These are phyloP conservation scores for Canariomyces notabilis DNA, from an alignment of 2,329 filamentous ascomycete species.

Conservation along the genomic window DNA sequence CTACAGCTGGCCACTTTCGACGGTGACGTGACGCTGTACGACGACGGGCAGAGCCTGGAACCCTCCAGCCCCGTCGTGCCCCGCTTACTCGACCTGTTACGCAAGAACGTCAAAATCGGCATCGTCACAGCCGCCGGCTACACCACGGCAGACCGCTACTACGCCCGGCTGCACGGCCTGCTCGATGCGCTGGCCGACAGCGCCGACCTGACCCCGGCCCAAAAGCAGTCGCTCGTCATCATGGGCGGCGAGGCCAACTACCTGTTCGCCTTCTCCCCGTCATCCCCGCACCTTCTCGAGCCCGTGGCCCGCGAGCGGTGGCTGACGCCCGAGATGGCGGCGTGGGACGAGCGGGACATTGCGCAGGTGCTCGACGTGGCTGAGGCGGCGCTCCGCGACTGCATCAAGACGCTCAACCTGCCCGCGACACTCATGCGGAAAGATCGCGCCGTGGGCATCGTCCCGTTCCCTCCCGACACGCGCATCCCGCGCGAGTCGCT, in stretches of 20 bases:
- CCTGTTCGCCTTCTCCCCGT: conserved; percentile 71
- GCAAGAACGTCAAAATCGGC: conserved; percentile 74
- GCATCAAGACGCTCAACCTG: conserved; percentile 71
- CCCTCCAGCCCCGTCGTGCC: conserved; percentile 72
- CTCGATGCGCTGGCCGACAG: conserved; percentile 69
- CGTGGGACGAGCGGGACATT: conserved; percentile 75
- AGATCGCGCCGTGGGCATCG: conserved; percentile 76
- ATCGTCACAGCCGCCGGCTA: conserved; percentile 98
- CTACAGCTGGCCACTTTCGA: conserved; percentile 92
- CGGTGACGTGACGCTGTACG: conserved; percentile 94
- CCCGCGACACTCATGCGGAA: conserved; percentile 80
- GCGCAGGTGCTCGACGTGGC: conserved; percentile 79
- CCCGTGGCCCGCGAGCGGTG: conserved; percentile 63
- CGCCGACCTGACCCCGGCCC: conserved; percentile 52
- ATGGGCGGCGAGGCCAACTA: conserved; percentile 97
- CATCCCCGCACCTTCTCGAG: conserved; percentile 60
- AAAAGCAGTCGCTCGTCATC: conserved; percentile 77
- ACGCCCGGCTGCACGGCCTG: conserved; percentile 78
- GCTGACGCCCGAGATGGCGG: conserved; percentile 72
- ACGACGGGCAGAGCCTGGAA: conserved; percentile 76
- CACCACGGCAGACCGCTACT: conserved; percentile 80
- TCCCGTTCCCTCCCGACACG: conserved; percentile 56
- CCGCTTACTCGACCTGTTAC: conserved; percentile 62
- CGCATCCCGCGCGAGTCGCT: conserved; percentile 82
- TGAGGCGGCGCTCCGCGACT: conserved; percentile 77